Conservation (phyloP, 306 rosid species). For the Casuarina glauca region DNA sequence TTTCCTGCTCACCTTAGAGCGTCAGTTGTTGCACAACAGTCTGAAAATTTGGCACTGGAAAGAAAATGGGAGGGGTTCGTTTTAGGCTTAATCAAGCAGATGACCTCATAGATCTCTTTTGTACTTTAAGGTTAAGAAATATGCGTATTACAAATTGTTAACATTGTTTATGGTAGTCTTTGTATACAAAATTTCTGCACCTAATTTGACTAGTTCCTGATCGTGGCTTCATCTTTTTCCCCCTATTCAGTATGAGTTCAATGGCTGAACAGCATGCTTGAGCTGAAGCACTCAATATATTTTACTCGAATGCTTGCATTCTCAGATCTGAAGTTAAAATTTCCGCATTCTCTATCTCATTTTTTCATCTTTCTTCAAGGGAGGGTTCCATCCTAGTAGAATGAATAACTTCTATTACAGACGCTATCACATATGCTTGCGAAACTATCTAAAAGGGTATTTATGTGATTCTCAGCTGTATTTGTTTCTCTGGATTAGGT, state of each 20-base stretch:
- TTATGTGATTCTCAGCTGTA: background rate
- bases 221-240: background rate
- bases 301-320: background rate
- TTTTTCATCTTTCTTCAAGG: background rate
- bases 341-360: background rate
- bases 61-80: conserved; percentile 8
- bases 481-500: conserved; percentile 49
- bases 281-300: background rate
- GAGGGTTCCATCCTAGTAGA: background rate
- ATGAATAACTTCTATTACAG: background rate
- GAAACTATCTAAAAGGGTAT: conserved; percentile 2
- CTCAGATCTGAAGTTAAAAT: background rate
- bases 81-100: background rate
- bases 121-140: background rate
- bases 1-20: background rate
- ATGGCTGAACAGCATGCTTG: too few species aligned
- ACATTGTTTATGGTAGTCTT: background rate
- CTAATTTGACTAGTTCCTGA: background rate
- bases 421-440: conserved; percentile 1
- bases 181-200: background rate
- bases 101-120: background rate
- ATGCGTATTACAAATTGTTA: background rate
- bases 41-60: background rate
- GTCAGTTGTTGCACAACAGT: conserved; percentile 1
- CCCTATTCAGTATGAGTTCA: background rate